phyloP scores from a whole-genome alignment of 1,139 yeast genomes.

The Wickerhamomyces sp. region DNA sequence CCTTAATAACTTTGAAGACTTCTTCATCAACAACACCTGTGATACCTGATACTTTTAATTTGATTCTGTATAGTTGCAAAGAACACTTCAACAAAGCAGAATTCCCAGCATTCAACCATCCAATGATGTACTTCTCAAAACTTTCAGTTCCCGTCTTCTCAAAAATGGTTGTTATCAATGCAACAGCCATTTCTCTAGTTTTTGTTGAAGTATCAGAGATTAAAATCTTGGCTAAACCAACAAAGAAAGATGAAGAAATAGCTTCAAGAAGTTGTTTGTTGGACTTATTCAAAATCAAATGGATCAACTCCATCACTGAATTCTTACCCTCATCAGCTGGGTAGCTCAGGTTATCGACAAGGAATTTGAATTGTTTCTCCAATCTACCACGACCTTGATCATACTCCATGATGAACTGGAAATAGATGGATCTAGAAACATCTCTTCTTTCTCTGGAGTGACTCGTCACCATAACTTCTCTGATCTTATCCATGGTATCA shows the following conservation, averaged over 20 bases:
- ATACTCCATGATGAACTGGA: conserved; percentile 85
- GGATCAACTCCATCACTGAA: conserved; percentile 85
- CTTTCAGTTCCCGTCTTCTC: conserved; percentile 41
- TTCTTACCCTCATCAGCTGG: conserved; percentile 85
- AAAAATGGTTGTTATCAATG: conserved; percentile 54
- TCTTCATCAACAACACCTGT: conserved; percentile 36
- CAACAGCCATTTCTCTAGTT: conserved; percentile 82
- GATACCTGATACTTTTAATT: conserved; percentile 45
- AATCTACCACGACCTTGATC: conserved; percentile 89
- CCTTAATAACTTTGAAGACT: conserved; percentile 34
- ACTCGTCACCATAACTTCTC: conserved; percentile 85
- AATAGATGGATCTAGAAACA: conserved; percentile 78
- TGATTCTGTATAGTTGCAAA: conserved; percentile 64
- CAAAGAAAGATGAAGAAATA: conserved; percentile 71
- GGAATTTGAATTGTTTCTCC: conserved; percentile 75
- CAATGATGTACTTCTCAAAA: conserved; percentile 53
- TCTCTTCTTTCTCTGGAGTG: conserved; percentile 82
- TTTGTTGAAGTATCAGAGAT: conserved; percentile 75
- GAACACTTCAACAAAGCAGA: conserved; percentile 68
- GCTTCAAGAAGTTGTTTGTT: conserved; percentile 56
- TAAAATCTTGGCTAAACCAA: conserved; percentile 71
- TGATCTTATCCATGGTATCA: conserved; percentile 78
- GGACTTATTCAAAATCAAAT: conserved; percentile 62
- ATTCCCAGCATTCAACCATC: conserved; percentile 64
- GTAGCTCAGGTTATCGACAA: conserved; percentile 80